phyloP scores from a whole-genome alignment of 257 asterid genomes.

The Lycium barbarum region DNA sequence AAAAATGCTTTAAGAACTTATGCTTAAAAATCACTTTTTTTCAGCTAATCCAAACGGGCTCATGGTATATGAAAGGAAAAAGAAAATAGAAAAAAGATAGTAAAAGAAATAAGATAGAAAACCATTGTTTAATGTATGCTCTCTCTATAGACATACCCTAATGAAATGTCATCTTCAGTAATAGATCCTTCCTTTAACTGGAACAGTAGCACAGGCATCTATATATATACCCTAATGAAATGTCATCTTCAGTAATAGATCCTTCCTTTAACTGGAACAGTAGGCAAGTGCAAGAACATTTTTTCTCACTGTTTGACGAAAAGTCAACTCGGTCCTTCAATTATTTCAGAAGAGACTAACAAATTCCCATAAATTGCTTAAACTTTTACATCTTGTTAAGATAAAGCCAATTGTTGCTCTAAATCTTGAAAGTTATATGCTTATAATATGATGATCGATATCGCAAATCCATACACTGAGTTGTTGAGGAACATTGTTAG shows the following conservation, averaged over 20 bases:
- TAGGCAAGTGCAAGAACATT: neutral
- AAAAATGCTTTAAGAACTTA: too few species aligned
- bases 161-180: neutral
- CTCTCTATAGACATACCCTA: neutral
- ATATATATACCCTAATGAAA: neutral
- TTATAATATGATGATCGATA: too few species aligned
- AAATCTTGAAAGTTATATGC: neutral
- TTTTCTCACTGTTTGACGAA: neutral
- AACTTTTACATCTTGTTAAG: neutral
- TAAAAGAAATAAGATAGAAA: neutral
- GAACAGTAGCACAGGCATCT: neutral
- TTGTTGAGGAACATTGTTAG: neutral
- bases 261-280: neutral
- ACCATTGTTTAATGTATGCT: neutral
- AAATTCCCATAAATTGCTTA: conserved; percentile 11
- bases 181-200: neutral
- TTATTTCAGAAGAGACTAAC: neutral
- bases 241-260: neutral
- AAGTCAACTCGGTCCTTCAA: neutral
- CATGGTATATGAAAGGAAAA: too few species aligned
- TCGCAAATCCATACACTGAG: neutral
- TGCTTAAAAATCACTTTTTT: too few species aligned
- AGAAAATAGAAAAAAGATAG: neutral
- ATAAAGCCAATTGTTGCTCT: neutral
- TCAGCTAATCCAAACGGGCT: too few species aligned